Evolutionary conservation across 139 green algal genomes (phyloP), one percentile per base, ranked within the genome.

Genomic region (Gonium pectorale): DNA sequence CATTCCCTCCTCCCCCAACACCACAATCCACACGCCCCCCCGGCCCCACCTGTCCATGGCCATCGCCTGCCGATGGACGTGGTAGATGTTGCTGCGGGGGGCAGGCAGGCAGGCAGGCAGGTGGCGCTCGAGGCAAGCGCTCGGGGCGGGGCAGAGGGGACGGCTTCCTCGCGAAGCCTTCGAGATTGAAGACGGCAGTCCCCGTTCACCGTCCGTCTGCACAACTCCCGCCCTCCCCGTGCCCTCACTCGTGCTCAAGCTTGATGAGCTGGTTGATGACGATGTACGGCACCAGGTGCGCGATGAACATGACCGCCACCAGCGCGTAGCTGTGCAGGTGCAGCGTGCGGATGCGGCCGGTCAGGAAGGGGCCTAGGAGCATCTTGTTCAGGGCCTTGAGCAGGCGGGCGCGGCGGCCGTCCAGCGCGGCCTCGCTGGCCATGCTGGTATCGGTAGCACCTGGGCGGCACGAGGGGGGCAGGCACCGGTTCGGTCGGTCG

Each of bases 401-500:
- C 67, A 89, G 77, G n/a, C 77, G 77, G 19, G 21, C 49, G 43
- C 77, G 77, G 9, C 77, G 60, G n/a, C 43, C 46, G 62, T 83
- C 77, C 9, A 83, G 21, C 8, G 70, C 43, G 0, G 49, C 22
- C 60, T 74, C 77, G 3, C 3, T 73, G 60, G 7, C 60, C 5
- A 43, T 46, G 0, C n/a, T 7, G 21, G 24, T 40, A 41, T 46
- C 62, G 5, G 77, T 64, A 2, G 19, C 29, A 43, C 8, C 77
- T 74, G 59, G 4, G 26, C 15, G n/a, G 63, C 51, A 21, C n/a
- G n/a, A n/a, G n/a, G n/a, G n/a, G n/a, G n/a, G n/a, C n/a, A n/a
- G n/a, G n/a, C n/a, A n/a, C n/a, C n/a, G n/a, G n/a, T n/a, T n/a
- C n/a, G n/a, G n/a, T n/a, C n/a, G n/a, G n/a, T n/a, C n/a, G n/a